Evolutionary conservation across 2,329 filamentous ascomycete genomes (phyloP), one percentile per base, ranked within the genome.

Genomic region (Byssothecium circinans): DNA sequence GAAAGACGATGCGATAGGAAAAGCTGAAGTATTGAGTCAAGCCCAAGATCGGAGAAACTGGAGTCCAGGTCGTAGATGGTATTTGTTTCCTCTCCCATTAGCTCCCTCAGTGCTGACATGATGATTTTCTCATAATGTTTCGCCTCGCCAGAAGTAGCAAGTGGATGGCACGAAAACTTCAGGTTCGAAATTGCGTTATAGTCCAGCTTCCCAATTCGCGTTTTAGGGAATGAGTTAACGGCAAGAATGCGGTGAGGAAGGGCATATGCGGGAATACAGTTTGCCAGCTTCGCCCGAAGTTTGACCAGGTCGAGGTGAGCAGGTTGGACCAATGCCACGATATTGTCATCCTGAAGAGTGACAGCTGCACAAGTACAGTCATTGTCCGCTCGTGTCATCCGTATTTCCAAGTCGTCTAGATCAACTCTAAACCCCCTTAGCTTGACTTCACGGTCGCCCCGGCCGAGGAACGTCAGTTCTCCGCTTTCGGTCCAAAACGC

Each of bases 391-490:
- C 14, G 43, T 1, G 27, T 14, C 2, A 69, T 61, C 2, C 61
- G 55, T 1, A 55, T 49, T 45, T 74, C 72, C 5, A 75, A 48
- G 32, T 76, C 73, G 22, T 69, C 60, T 2, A 76, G 59, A 41
- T 77, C 72, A 8, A 75, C 46, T 2, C 75, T 70, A 49, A 71
- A 63, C 0, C 71, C 71, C 2, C 63, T 58, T 1, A 73, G 40
- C 44, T 74, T 73, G 48, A 74, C 60, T 50, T 76, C 70, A 0
- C 70, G 66, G 58, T 79, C 76, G 2, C 65, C 69, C 2, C 77
- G 69, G 1, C 75, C 73, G 4, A 71, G 49, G 30, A 69, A 68
- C 2, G 67, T 53, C 2, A 79, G 41, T n/a, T 74, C 59, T 0
- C 74, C 74, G 0, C 58, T 41, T 3, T 51, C 27, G 2, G 55